Evolutionary conservation across 208 protist species (phyloP).

Genomic region (Wallacemonas sp.): DNA sequence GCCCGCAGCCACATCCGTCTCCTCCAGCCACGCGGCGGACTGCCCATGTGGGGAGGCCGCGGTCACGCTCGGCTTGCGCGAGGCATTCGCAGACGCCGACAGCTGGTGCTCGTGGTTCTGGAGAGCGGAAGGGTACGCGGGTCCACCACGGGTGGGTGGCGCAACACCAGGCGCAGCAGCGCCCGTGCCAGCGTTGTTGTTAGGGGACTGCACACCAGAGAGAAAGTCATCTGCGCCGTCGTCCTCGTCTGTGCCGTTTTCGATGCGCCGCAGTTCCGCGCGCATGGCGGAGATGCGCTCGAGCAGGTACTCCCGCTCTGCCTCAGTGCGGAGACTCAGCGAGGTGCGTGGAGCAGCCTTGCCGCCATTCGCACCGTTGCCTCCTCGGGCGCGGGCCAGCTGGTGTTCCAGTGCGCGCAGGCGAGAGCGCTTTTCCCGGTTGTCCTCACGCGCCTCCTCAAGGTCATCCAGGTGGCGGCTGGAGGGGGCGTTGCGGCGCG

Average conservation of each 20-base stretch:
- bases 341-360: neutral
- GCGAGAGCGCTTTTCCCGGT: conserved; percentile 34
- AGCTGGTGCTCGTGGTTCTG: conserved; percentile 11
- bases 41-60: neutral
- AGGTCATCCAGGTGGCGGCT: conserved; percentile 13
- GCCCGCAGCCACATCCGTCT: neutral
- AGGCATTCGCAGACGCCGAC: conserved; percentile 4
- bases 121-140: neutral
- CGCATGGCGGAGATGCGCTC: conserved; percentile 50
- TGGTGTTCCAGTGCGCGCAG: conserved; percentile 32
- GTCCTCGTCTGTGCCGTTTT: neutral
- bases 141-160: too few relatives aligned
- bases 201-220: neutral
- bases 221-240: neutral
- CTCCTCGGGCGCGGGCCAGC: conserved; percentile 23
- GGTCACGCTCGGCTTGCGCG: neutral
- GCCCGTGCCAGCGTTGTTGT: neutral
- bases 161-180: too few relatives aligned
- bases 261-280: conserved; percentile 20
- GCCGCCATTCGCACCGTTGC: neutral
- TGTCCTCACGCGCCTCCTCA: conserved; percentile 29
- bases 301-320: conserved; percentile 50
- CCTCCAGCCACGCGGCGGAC: conserved; percentile 3
- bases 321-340: conserved; percentile 22
- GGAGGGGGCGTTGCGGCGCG: conserved; percentile 13